phyloP scores from a whole-genome alignment of 1,284 basidiomycete genomes.

The Heterobasidion parviporum region DNA sequence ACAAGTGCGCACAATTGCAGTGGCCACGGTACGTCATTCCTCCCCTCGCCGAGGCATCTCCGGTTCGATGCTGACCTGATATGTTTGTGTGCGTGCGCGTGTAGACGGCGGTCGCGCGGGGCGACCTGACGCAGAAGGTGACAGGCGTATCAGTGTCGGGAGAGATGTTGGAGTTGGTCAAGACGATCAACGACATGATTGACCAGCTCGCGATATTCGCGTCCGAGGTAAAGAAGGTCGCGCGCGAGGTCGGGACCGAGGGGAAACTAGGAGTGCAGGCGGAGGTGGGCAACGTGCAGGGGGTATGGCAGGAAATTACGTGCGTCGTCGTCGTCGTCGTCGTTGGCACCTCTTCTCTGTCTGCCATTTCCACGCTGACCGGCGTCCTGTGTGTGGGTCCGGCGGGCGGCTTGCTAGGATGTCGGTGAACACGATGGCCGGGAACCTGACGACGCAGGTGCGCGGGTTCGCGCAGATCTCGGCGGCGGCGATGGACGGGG shows the following conservation, averaged over 20 bases:
- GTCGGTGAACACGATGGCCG: constrained; percentile 94
- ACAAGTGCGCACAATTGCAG: constrained; percentile 92
- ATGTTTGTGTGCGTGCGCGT: not conserved
- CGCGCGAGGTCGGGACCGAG: constrained; percentile 91
- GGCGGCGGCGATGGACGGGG: constrained; percentile 97
- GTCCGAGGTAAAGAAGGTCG: constrained; percentile 92
- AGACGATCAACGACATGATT: constrained; percentile 96
- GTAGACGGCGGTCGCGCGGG: constrained; percentile 87
- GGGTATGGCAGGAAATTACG: constrained; percentile 99
- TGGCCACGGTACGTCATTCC: constrained; percentile 65
- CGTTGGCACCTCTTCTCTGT: not conserved
- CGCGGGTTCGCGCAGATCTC: constrained; percentile 99
- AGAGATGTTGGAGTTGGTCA: constrained; percentile 91
- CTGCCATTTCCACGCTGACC: not conserved
- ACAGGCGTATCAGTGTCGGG: constrained; percentile 88
- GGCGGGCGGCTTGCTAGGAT: constrained; percentile 31
- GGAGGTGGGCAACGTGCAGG: constrained; percentile 94
- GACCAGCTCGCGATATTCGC: constrained; percentile 93
- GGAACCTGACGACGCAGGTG: constrained; percentile 96
- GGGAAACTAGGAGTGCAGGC: constrained; percentile 97
- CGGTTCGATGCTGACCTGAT: constrained; percentile 12
- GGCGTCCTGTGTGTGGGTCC: not conserved
- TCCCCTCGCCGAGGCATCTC: not conserved
- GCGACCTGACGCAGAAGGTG: constrained; percentile 93
- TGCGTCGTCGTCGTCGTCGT: constrained; percentile 34